These are phyloP conservation scores for Fraxinus sp. DNA, from an alignment of 305 asterid species.

Conservation along the genomic window DNA sequence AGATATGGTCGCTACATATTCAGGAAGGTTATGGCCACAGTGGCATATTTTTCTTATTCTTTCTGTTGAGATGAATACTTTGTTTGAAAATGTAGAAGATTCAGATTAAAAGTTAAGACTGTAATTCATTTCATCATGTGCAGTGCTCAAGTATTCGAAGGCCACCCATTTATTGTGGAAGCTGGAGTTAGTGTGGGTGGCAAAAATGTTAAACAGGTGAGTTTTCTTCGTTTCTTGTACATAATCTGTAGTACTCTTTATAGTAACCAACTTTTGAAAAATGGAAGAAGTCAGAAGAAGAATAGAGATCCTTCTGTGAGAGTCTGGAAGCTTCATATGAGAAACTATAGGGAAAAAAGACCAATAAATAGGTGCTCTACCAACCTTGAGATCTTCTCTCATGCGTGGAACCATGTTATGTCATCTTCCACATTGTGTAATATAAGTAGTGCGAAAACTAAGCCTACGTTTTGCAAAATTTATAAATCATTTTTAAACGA, in stretches of 20 bases:
- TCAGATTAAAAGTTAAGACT: constrained; percentile 5
- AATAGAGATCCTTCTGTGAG: background rate
- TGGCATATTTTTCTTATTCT: background rate
- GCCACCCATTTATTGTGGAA: constrained; percentile 93
- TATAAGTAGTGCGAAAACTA: background rate
- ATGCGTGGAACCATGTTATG: background rate
- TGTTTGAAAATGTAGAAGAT: constrained; percentile 2
- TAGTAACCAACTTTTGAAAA: background rate
- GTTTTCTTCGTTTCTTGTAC: constrained; percentile 28
- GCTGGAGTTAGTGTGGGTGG: constrained; percentile 96
- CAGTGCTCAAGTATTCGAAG: constrained; percentile 96
- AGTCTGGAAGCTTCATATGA: background rate
- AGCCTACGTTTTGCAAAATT: background rate
- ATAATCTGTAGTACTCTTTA: background rate
- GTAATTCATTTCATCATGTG: constrained; percentile 29
- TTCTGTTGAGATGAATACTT: constrained; percentile 10
- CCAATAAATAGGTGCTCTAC: background rate
- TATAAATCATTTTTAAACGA: too few relatives aligned
- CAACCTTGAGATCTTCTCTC: background rate
- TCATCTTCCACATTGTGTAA: background rate
- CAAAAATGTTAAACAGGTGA: constrained; percentile 88
- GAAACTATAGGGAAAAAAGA: background rate
- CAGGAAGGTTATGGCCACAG: constrained; percentile 65
- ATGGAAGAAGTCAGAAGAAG: background rate
- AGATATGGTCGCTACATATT: constrained; percentile 92